Base-by-base conservation (phyloP, 495 filamentous ascomycete species). In the Lasiosphaeria hispida region DNA sequence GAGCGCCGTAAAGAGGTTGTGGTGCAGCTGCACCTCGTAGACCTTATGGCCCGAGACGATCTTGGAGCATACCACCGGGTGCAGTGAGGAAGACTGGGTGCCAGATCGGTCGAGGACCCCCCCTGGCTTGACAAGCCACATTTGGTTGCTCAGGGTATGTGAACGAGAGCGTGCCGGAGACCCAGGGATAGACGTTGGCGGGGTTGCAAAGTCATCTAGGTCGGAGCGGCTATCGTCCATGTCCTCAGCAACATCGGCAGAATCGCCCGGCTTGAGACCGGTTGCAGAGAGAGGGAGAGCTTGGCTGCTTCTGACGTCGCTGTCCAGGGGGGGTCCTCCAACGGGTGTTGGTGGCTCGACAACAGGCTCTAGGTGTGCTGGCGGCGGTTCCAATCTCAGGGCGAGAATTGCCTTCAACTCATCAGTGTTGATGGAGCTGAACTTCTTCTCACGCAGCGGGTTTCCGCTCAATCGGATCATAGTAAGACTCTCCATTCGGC, bases 401-500 rank as follows among this genome's bases (percentile, higher is more conserved):
- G 82, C 83, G 48, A 98, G 76, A 60, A 87, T 85, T 41, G 79
- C 80, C 73, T 96, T 96, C 63, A 98, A 70, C 51, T 92, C 88
- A 15, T 91, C 89, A 0, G 89, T 90, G 19, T 79, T 78, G 78
- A 96, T 88, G 17, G 76, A 86, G 34, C 92, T 76, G 53, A 94
- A 88, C 68, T 89, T 95, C 62, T 88, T 90, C 62, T 96, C 92
- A 43, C 87, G 77, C 10, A 98, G 72, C 5, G 94, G 94, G 65
- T 98, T 98, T 11, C 90, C 90, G 44, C 85, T 84, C 37, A 98
- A 77, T 10, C 83, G 83, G 39, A 97, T 80, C 55, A 83, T 85
- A 8, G 81, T 77, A 8, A 98, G 75, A 48, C 73, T 86, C 4
- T 91, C 83, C 89, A 97, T 96, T 30, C 83, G 71, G 6, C 89